Evolutionary conservation across 1,284 basidiomycete genomes (phyloP).

Genomic region (Ceraceosorus guamensis): DNA sequence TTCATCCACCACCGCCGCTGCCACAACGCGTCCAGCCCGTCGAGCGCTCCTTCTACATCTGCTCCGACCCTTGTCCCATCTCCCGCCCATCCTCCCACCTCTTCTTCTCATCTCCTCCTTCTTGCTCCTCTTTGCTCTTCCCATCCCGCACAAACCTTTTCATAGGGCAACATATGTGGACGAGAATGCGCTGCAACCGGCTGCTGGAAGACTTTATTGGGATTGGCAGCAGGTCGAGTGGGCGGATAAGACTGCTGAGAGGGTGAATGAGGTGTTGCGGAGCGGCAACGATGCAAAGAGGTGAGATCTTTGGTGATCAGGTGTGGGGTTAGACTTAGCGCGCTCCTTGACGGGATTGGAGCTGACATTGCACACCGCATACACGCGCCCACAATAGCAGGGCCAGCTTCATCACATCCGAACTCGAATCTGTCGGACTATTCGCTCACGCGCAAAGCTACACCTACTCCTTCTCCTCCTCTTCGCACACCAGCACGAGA

Average conservation of each 20-base stretch:
- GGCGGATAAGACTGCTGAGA: slow-evolving; percentile 3
- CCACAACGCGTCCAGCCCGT: too few species aligned
- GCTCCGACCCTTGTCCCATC: neutral
- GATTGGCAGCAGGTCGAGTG: slow-evolving; percentile 17
- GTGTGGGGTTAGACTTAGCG: too few species aligned
- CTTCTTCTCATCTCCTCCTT: slow-evolving; percentile 9
- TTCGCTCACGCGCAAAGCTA: slow-evolving; percentile 17
- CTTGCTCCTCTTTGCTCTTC: slow-evolving; percentile 23
- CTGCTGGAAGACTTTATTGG: slow-evolving; percentile 29
- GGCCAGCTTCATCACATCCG: slow-evolving; percentile 19
- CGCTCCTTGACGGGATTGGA: too few species aligned
- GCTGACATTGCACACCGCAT: too few species aligned
- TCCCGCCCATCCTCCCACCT: slow-evolving; percentile 4
- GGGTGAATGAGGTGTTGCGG: slow-evolving; percentile 1
- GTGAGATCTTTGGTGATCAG: too few species aligned
- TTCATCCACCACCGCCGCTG: too few species aligned
- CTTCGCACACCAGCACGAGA: neutral
- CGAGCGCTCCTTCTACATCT: too few species aligned
- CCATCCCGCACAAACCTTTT: slow-evolving; percentile 30
- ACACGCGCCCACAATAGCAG: too few species aligned
- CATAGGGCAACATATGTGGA: slow-evolving; percentile 40
- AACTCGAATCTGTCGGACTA: slow-evolving; percentile 32
- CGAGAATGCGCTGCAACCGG: slow-evolving; percentile 47
- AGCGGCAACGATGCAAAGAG: neutral
- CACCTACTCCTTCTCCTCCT: slow-evolving; percentile 10